A percentile compares a stretch with the other conserved stretches of the same genome.
phyloP scores from a whole-genome alignment of 768 basidiomycete species.

The Tylopilus subfusipes region DNA sequence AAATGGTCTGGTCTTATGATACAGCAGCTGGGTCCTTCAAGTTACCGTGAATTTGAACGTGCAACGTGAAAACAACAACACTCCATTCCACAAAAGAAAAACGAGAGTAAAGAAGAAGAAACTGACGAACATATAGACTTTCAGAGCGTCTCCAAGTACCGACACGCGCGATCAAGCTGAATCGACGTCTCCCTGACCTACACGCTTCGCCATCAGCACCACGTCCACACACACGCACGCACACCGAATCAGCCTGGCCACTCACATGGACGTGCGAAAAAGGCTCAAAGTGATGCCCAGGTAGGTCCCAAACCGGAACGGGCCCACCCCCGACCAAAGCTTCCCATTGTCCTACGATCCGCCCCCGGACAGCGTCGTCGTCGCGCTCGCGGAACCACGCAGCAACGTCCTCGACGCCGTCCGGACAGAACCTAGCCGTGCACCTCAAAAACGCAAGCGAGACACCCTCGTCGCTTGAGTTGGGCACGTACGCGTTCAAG shows the following conservation, averaged over 20 bases:
- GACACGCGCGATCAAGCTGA: constrained; percentile 23
- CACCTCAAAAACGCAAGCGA: constrained; percentile 54
- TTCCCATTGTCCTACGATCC: constrained; percentile 47
- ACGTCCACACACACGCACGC: not conserved
- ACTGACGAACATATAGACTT: not conserved
- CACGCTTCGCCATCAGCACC: not conserved
- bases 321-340: constrained; percentile 32
- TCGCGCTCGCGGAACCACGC: constrained; percentile 51
- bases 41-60: not conserved
- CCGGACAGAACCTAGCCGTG: constrained; percentile 40
- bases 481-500: constrained; percentile 45
- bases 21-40: not conserved
- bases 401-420: constrained; percentile 37
- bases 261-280: constrained; percentile 53
- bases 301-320: constrained; percentile 50
- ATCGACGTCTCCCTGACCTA: constrained; percentile 23
- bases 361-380: constrained; percentile 18
- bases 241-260: too few relatives aligned
- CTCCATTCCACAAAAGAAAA: not conserved
- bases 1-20: not conserved
- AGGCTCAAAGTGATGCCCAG: constrained; percentile 63
- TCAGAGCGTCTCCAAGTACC: constrained; percentile 5
- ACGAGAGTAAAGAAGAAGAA: not conserved
- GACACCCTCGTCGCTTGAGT: constrained; percentile 23
- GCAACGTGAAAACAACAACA: not conserved